Evolutionary conservation across 176 grass and related monocot genomes (phyloP).

Genomic region (Neostapfia colusana): DNA sequence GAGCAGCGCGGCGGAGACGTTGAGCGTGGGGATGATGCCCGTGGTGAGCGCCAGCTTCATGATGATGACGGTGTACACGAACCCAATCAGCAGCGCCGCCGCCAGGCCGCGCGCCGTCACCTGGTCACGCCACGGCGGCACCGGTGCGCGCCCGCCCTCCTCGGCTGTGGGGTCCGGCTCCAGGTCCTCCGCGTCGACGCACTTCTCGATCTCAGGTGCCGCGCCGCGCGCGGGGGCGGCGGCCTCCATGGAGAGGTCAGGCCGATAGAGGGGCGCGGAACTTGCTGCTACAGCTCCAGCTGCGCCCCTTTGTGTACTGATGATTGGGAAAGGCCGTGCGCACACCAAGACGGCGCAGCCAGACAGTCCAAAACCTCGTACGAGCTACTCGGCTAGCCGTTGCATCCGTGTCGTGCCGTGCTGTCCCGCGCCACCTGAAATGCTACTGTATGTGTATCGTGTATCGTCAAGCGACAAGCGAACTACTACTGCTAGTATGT

Average conservation of each 20-base stretch:
- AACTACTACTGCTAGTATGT: no score
- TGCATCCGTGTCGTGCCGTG: no score
- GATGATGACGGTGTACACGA: conserved; percentile 77
- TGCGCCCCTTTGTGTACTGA: not conserved
- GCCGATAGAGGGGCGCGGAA: not conserved
- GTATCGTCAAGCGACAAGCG: no score
- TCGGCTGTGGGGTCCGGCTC: conserved; percentile 28
- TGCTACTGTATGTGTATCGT: no score
- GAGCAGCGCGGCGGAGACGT: conserved; percentile 84
- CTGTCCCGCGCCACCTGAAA: no score
- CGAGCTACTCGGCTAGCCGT: no score
- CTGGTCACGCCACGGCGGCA: conserved; percentile 66
- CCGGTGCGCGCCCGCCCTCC: not conserved
- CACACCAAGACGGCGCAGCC: not conserved
- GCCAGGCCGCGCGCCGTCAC: conserved; percentile 65
- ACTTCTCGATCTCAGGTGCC: conserved; percentile 36
- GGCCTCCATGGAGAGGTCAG: conserved; percentile 19
- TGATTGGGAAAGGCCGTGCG: not conserved
- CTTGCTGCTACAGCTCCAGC: not conserved
- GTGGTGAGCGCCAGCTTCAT: conserved; percentile 85
- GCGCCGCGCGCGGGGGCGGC: not conserved
- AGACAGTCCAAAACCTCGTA: no score
- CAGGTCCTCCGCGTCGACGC: conserved; percentile 1
- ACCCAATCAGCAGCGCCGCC: conserved; percentile 59
- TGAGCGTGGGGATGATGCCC: conserved; percentile 79